These are phyloP conservation scores for Lentinula edodes DNA, from an alignment of 768 basidiomycete genomes.

Conservation along the genomic window DNA sequence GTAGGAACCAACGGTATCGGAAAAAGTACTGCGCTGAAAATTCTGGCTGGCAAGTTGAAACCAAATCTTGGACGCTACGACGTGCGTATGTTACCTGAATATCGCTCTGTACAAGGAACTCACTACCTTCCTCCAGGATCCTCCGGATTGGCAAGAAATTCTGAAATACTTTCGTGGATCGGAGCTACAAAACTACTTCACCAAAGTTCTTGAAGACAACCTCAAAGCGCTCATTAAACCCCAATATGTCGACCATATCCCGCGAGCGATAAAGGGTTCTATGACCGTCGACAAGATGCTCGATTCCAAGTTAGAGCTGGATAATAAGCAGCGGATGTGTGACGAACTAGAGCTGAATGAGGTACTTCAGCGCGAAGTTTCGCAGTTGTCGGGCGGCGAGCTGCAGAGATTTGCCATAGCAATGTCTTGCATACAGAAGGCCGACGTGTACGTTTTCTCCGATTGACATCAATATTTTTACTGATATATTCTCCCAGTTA, in stretches of 20 bases:
- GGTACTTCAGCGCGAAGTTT: conserved; percentile 79
- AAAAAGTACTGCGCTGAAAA: conserved; percentile 96
- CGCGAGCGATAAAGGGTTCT: conserved; percentile 86
- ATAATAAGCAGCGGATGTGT: conserved; percentile 85
- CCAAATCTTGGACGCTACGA: conserved; percentile 97
- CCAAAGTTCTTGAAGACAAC: conserved; percentile 97
- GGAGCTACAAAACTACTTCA: conserved; percentile 99
- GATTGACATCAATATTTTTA: conserved; percentile 3
- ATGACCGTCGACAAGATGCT: conserved; percentile 90
- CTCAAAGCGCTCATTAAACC: conserved; percentile 98
- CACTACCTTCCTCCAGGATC: conserved; percentile 51
- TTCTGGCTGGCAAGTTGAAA: conserved; percentile 94
- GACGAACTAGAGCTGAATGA: conserved; percentile 84
- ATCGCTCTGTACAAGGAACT: neutral
- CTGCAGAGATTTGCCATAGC: conserved; percentile 98
- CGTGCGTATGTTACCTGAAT: conserved; percentile 36
- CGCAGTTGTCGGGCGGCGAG: conserved; percentile 92
- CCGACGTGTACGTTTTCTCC: conserved; percentile 75
- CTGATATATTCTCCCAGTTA: conserved; percentile 45
- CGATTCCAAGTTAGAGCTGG: conserved; percentile 80
- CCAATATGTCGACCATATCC: conserved; percentile 99
- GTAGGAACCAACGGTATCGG: conserved; percentile 99
- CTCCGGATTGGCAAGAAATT: conserved; percentile 99
- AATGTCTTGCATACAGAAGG: conserved; percentile 90
- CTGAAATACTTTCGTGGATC: conserved; percentile 98